phyloP scores from a whole-genome alignment of 2,329 filamentous ascomycete genomes.

The Fusarium lateritium region DNA sequence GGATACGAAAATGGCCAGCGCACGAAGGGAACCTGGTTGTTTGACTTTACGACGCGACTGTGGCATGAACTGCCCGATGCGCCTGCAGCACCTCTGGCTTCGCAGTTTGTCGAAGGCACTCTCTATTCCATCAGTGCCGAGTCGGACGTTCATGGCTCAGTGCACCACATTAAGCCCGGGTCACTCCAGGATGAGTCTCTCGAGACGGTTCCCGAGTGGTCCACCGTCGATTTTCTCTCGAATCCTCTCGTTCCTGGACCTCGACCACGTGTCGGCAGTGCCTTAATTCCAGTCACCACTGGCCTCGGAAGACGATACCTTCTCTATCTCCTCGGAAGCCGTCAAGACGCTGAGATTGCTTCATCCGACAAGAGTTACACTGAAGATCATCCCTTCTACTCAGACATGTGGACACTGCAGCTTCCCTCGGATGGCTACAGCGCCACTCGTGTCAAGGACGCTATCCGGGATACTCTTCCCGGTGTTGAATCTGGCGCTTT shows the following conservation, averaged over 20 bases:
- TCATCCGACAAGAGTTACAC: conserved; percentile 23
- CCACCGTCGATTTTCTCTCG: conserved; percentile 34
- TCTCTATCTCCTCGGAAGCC: conserved; percentile 38
- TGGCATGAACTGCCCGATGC: conserved; percentile 33
- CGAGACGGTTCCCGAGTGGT: conserved; percentile 11
- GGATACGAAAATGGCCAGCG: conserved; percentile 21
- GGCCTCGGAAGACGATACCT: conserved; percentile 36
- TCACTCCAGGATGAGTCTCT: conserved; percentile 23
- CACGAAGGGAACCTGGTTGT: conserved; percentile 33
- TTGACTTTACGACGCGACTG: conserved; percentile 30
- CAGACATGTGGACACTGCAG: conserved; percentile 43
- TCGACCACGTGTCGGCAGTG: conserved; percentile 38
- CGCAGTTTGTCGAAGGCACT: conserved; percentile 35
- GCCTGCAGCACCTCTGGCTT: conserved; percentile 12
- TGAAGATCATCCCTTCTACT: conserved; percentile 32
- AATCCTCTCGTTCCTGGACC: conserved; percentile 33
- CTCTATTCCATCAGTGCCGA: conserved; percentile 38
- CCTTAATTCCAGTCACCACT: conserved; percentile 27
- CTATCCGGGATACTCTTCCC: conserved; percentile 25
- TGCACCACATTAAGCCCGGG: conserved; percentile 30
- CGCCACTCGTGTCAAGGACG: conserved; percentile 33
- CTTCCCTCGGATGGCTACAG: conserved; percentile 26
- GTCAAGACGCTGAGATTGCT: conserved; percentile 20
- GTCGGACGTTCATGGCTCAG: conserved; percentile 32
- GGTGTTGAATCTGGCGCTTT: conserved; percentile 33